Evolutionary conservation across 768 basidiomycete species (phyloP).

Genomic region (Lentinula sp.): DNA sequence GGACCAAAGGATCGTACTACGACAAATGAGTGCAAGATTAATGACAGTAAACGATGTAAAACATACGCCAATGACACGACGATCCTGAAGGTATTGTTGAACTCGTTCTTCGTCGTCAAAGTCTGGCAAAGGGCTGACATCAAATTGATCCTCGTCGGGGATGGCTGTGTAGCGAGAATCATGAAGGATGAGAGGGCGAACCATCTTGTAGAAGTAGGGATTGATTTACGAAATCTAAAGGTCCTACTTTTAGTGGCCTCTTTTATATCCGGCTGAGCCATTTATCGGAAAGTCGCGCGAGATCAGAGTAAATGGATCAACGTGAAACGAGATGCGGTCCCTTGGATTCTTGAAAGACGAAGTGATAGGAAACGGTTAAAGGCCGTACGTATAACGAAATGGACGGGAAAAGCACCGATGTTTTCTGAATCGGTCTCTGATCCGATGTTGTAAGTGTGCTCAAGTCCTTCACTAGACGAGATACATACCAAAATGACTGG

Average conservation of each 20-base stretch:
- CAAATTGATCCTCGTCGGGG: constrained; percentile 41
- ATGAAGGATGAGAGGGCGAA: constrained; percentile 10
- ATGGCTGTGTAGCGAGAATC: constrained; percentile 27
- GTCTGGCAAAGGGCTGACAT: constrained; percentile 57
- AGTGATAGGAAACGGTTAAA: constrained; percentile 3
- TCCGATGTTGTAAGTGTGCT: background rate
- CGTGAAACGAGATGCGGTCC: background rate
- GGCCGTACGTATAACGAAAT: constrained; percentile 4
- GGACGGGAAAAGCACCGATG: background rate
- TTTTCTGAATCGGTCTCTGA: background rate
- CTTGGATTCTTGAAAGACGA: background rate
- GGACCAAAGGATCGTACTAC: constrained; percentile 94
- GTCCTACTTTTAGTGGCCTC: constrained; percentile 12
- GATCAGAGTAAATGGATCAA: background rate
- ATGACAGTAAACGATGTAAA: background rate
- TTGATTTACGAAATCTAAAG: constrained; percentile 30
- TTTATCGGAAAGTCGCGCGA: constrained; percentile 10
- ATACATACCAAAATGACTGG: background rate
- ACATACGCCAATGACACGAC: constrained; percentile 74
- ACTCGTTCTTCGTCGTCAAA: constrained; percentile 58
- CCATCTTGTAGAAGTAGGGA: constrained; percentile 13
- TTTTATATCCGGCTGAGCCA: constrained; percentile 27
- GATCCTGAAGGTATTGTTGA: constrained; percentile 73
- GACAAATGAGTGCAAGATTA: constrained; percentile 11
- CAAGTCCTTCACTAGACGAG: background rate